Conservation (phyloP, 192 early-diverging fungal species). For the Rhizophagus prolifer region DNA sequence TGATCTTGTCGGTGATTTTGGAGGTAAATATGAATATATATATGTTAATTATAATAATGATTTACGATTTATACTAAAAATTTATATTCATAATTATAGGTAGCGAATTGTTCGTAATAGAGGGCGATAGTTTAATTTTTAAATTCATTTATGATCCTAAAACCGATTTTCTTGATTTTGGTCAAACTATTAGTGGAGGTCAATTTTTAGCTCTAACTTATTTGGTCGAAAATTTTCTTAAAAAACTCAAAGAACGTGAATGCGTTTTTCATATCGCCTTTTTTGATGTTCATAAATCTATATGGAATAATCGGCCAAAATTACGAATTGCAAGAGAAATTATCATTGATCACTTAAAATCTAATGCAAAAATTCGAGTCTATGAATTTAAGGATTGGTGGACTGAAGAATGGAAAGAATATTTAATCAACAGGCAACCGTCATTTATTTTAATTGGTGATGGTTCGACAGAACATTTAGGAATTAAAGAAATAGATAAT, state of each 20-base stretch:
- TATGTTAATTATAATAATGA: background rate
- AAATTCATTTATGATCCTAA: slow-evolving; percentile 25
- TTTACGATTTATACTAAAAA: background rate
- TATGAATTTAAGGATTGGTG: slow-evolving; percentile 30
- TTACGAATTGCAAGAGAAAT: slow-evolving; percentile 17
- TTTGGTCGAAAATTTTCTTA: slow-evolving; percentile 33
- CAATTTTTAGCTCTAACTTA: slow-evolving; percentile 33
- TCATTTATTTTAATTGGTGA: slow-evolving; percentile 31
- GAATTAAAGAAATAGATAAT: background rate
- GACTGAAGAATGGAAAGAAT: slow-evolving; percentile 23
- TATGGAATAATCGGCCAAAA: slow-evolving; percentile 31
- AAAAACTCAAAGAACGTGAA: slow-evolving; percentile 31
- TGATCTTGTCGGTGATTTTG: slow-evolving; percentile 47
- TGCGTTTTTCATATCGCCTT: slow-evolving; percentile 40
- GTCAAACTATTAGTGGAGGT: slow-evolving; percentile 23
- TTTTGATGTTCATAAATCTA: slow-evolving; percentile 35
- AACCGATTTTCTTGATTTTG: slow-evolving; percentile 18
- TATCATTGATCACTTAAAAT: slow-evolving; percentile 25
- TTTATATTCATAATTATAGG: background rate
- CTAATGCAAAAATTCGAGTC: background rate
- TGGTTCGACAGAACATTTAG: slow-evolving; percentile 32
- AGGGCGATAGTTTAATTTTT: slow-evolving; percentile 40
- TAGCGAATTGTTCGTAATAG: slow-evolving; percentile 41
- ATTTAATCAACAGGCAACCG: slow-evolving; percentile 18
- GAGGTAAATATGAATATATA: slow-evolving; percentile 29